Evolutionary conservation across 306 rosid genomes (phyloP), one percentile per base, ranked within the genome.

Genomic region (Castanea crenata): DNA sequence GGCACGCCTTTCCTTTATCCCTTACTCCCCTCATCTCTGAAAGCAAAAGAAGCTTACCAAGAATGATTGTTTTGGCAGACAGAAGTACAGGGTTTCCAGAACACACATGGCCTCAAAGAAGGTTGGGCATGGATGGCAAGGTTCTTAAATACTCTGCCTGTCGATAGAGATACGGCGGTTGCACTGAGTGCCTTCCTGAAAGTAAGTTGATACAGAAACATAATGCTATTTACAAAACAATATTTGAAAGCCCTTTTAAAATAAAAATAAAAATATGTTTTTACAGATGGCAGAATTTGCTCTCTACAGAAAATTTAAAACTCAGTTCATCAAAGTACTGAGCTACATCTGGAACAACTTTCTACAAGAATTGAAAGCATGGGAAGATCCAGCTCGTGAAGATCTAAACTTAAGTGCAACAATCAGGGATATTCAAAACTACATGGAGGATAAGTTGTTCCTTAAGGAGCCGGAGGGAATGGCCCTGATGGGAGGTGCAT

Each of bases 111-210:
- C 79, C 86, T 92, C 83, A 78, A 79, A 85, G 90, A 91, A 83
- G 99, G 97, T 74, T 95, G 99, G 96, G 89, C 93, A 71, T 95
- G 97, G 99, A 88, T 90, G 63, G 97, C 99, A 41, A 91, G 98
- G 88, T 85, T 95, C 82, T 79, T 95, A 84, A n/a, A 95, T 74
- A 35, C 85, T 23, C 86, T 91, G 51, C 98, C 94, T 41, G 89
- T 96, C 19, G 90, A 88, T 85, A 83, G 71, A 83, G 90, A 80
- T 55, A 86, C 96, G 10, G 97, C 99, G 21, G 88, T 87, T n/a
- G 90, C 97, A 29, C 91, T 94, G 19, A 61, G 71, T 72, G 88
- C 96, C 71, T 95, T 92, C 88, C 80, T 92, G 83, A 89, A 64
- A 79, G 97, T 95, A 88, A n/a, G 96, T 83, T 44, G 56, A 61